Conservation (phyloP, 495 filamentous ascomycete genomes). For the Neurospora sp. region DNA sequence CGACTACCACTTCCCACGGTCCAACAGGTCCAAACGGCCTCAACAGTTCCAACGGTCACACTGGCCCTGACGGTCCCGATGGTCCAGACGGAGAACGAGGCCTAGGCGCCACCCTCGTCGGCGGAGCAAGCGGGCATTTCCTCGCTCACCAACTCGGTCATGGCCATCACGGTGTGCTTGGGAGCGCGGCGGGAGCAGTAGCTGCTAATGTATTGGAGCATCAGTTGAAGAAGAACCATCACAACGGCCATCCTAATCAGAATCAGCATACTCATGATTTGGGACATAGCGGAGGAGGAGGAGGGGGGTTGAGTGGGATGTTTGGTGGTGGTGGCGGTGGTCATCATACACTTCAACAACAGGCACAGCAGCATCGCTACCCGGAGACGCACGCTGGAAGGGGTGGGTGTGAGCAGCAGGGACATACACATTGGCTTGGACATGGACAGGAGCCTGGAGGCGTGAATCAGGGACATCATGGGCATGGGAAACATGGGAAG, state of each 20-base stretch:
- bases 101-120: conserved; percentile 44
- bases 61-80: background rate
- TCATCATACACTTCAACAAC: background rate
- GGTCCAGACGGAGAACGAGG: conserved; percentile 40
- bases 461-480: background rate
- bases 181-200: conserved; percentile 43
- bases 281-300: background rate
- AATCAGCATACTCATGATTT: background rate
- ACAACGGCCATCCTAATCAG: background rate
- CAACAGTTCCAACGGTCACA: background rate
- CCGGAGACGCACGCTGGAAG: background rate
- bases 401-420: background rate
- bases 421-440: background rate
- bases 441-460: background rate
- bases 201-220: conserved; percentile 46
- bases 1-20: background rate
- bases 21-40: background rate
- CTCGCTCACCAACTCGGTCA: conserved; percentile 32
- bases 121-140: conserved; percentile 44
- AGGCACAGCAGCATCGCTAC: background rate
- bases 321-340: background rate
- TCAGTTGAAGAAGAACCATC: conserved; percentile 30
- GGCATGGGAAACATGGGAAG: background rate
- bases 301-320: background rate
- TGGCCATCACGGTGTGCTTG: conserved; percentile 38